Base-by-base conservation (phyloP, 1,284 basidiomycete genomes). In the Mycosarcoma mackinlayi region DNA sequence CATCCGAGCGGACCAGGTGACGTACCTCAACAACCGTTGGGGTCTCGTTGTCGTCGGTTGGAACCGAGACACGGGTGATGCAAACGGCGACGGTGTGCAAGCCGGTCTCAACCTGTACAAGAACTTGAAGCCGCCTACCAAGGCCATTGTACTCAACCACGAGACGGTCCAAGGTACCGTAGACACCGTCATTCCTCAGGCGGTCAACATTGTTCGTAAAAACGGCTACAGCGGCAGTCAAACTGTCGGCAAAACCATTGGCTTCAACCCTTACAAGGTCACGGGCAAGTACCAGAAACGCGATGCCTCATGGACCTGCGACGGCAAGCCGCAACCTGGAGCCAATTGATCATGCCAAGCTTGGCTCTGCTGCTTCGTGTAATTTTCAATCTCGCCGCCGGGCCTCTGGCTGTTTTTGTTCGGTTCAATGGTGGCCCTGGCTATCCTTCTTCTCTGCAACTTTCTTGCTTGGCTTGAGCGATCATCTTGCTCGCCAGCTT, bases 101-200 rank as follows among this genome's bases (percentile, higher is more conserved):
- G 47, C 51, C 10, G 58, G 59, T 9, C 55, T 76, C 25, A 60
- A 71, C 11, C 18, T 70, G 23, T 73, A 74, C 63, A 49, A 42
- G 27, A 49, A 49, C 33, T 48, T 77, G 16, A 57, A 53, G 28
- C 45, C 75, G 10, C 75, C 75, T 24, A 63, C 40, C 23, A 52
- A 69, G 14, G 73, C 69, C 25, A 78, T 78, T 34, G 47, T 77
- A 10, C 62, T 78, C 37, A 77, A 76, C 55, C 76, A 78, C 60
- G 76, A 78, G 62, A 78, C 76, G 13, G 75, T 74, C 16, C 6
- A 53, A 2, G 65, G 51, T 3, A 77, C 76, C 10, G 35, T 45
- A 19, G 34, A 59, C 38, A 50, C 41, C 6, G 52, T 75, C 16
- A 69, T 78, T 37, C 76, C 76, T 7, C 52, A 68, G 31, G 74